Evolutionary conservation across 805 yeast genomes (phyloP), one percentile per base, ranked within the genome.

Genomic region (Lachancea meyersii): DNA sequence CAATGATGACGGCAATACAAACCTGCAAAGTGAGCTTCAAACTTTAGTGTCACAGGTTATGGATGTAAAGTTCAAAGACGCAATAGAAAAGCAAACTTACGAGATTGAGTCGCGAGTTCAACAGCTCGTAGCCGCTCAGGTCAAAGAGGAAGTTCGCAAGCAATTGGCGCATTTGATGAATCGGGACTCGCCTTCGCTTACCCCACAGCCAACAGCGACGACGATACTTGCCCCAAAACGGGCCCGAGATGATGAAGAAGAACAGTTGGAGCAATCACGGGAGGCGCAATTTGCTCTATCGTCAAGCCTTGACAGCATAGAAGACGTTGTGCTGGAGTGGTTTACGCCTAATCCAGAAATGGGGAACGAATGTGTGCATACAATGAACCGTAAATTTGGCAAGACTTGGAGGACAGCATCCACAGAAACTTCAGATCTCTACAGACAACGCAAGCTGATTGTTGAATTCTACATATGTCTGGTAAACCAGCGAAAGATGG

Each of bases 261-360:
- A 34, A n/a, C 38, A 33, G 6, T 19, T 22, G 26, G 44, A 45
- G 22, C 9, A 4, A 14, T 20, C 24, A 11, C 35, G 17, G 16
- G 36, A 26, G 19, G 14, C 22, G 8, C 22, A n/a, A 3, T 60
- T 60, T 35, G 35, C 38, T 11, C 43, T 60, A 45, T 46, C 53
- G 31, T 41, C 53, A 3, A 31, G 43, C 14, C 43, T 55, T 13
- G 41, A 45, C 30, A 38, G 52, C 11, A 52, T 60, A 14, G 60
- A 60, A 36, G 60, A 46, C 18, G 47, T 61, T 1, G 48, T 60
- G n/a, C 40, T 55, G 16, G 65, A 61, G 47, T 61, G 64, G 64
- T 61, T 60, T 31, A 57, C 63, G 8, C 65, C 65, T 19, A 60
- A 60, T 38, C 58, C 62, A 2, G 40, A 49, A 2, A 43, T 48